Percentiles rank a stretch among this genome's conserved stretches.
phyloP scores from a whole-genome alignment of 2,329 filamentous ascomycete genomes.

The Colletotrichum sp. region DNA sequence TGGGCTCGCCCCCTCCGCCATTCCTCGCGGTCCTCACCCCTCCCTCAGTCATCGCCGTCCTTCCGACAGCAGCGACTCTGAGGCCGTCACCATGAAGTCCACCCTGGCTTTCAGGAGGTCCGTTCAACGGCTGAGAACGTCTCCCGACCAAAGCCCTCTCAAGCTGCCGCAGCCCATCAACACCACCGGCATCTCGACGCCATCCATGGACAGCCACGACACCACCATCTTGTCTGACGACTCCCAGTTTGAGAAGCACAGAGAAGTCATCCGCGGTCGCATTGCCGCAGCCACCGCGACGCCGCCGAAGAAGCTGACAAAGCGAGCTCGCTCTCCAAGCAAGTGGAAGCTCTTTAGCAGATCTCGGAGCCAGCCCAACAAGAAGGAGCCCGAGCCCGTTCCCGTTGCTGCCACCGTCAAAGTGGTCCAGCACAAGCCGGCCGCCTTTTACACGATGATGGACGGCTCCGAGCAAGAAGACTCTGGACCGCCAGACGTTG shows the following conservation, averaged over 20 bases:
- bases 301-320: constrained; percentile 59
- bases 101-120: constrained; percentile 62
- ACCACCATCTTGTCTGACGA: constrained; percentile 64
- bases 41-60: constrained; percentile 43
- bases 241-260: constrained; percentile 48
- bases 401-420: constrained; percentile 55
- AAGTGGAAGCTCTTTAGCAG: constrained; percentile 71
- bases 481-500: constrained; percentile 41
- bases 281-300: constrained; percentile 29
- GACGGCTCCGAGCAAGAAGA: constrained; percentile 63
- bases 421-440: constrained; percentile 52
- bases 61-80: constrained; percentile 63
- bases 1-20: constrained; percentile 60
- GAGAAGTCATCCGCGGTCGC: constrained; percentile 37
- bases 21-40: constrained; percentile 42
- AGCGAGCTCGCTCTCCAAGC: constrained; percentile 59
- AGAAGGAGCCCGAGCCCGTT: constrained; percentile 41
- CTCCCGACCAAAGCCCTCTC: constrained; percentile 46
- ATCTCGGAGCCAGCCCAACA: constrained; percentile 50
- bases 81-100: constrained; percentile 50
- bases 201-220: constrained; percentile 62
- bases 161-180: constrained; percentile 60
- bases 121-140: constrained; percentile 53
- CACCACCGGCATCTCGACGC: constrained; percentile 46
- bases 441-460: constrained; percentile 67